Base-by-base conservation (phyloP, 106 monocot species). In the Dioscorea zingiberensis region DNA sequence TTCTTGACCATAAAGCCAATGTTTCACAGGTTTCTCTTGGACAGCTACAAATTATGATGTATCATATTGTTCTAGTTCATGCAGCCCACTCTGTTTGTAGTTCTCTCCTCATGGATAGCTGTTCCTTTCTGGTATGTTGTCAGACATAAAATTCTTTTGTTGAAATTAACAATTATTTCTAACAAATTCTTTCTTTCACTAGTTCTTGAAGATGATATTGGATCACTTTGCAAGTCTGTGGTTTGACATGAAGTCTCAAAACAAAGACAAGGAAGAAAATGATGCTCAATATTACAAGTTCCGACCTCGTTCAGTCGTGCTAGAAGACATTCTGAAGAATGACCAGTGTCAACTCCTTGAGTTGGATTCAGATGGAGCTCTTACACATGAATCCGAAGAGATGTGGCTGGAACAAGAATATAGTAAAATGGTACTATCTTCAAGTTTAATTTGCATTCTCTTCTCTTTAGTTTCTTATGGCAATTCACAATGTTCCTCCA, bases 141-240 rank as follows among this genome's bases (percentile, higher is more conserved):
- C 0, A 18, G 4, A 38, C 4, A 38, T 38, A 51, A 19, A 51
- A 13, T 23, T 65, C 26, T 44, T 32, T 47, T n/a, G 21, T 10
- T 66, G 25, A 30, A 62, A 25, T 53, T 48, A 19, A 48, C 1
- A 25, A 38, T 32, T 46, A 68, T 21, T 25, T 81, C 30, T 25
- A 45, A 25, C 54, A 4, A 13, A 38, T 29, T 44, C 70, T 47
- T 72, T 49, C 69, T 55, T 60, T 70, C n/a, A 46, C 23, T 67
- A 95, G 95, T 25, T 77, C 25, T 73, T 97, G 72, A 51, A 81
- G 47, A 71, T 79, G 44, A 79, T 83, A 56, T 88, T 97, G 79
- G 53, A 54, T 57, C 73, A 78, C 64, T 92, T 97, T 60, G 71
- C 80, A 49, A 76, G 62, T 13, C 58, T 84, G 28, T 97, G 95